These are phyloP conservation scores for Nicotiana benthamiana DNA, from an alignment of 257 asterid species.

Conservation along the genomic window DNA sequence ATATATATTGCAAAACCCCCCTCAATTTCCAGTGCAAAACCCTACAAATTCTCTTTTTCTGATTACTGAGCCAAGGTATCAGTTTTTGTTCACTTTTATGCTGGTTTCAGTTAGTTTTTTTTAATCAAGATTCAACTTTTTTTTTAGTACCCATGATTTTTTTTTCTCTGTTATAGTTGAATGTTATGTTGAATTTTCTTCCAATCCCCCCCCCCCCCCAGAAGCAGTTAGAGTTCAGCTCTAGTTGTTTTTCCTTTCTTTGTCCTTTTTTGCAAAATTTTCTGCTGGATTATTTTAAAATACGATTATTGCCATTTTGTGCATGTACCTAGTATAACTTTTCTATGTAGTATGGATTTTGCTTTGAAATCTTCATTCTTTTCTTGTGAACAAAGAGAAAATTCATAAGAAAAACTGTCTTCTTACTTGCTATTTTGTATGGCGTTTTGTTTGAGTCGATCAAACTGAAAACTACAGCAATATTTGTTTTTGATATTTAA, in stretches of 20 bases:
- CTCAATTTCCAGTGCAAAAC: not conserved
- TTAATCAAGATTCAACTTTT: not conserved
- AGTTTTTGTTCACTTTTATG: not conserved
- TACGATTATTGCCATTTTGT: not conserved
- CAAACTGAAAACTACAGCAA: not conserved
- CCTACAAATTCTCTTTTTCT: not conserved
- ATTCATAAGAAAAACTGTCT: not conserved
- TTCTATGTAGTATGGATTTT: not conserved
- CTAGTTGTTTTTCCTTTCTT: not conserved
- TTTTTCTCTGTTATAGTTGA: not conserved
- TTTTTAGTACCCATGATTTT: not conserved
- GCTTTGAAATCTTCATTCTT: not conserved
- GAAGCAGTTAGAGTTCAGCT: not conserved
- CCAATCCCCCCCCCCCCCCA: not conserved
- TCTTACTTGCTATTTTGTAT: not conserved
- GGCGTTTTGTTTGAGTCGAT: too few species aligned
- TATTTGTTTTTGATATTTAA: too few species aligned
- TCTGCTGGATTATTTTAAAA: not conserved
- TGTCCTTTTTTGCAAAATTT: not conserved
- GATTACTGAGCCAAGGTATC: slow-evolving; percentile 4
- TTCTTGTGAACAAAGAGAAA: not conserved
- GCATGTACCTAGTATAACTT: not conserved
- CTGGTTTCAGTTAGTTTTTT: not conserved
- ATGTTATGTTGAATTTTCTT: too few species aligned
- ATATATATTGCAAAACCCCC: not conserved